Percentiles rank a stretch among this genome's conserved stretches.
These are phyloP conservation scores for Hericium erinaceus DNA, from an alignment of 768 basidiomycete genomes.

Conservation along the genomic window DNA sequence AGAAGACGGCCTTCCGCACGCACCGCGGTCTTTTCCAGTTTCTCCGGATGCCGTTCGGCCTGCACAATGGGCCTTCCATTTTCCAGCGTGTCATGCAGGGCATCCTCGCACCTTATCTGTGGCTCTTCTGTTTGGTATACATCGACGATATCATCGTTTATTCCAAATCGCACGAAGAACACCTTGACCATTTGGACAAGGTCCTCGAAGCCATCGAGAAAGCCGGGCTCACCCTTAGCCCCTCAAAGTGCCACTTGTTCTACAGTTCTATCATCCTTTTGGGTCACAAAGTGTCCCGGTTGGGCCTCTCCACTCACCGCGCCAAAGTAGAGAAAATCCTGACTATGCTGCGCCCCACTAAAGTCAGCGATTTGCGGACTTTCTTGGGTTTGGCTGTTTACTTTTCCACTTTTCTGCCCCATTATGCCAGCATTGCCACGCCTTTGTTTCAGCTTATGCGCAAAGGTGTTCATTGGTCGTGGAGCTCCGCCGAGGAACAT, in stretches of 20 bases:
- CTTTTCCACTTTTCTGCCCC: conserved; percentile 28
- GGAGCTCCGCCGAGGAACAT: conserved; percentile 10
- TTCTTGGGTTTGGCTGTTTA: conserved; percentile 31
- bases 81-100: conserved; percentile 34
- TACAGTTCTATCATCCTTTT: conserved; percentile 19
- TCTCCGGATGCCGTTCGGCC: conserved; percentile 29
- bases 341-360: conserved; percentile 13
- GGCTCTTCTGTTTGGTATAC: conserved; percentile 2
- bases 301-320: conserved; percentile 21
- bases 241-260: conserved; percentile 19
- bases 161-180: conserved; percentile 4
- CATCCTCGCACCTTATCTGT: conserved; percentile 3
- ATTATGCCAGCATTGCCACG: conserved; percentile 24
- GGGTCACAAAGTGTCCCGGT: too few relatives aligned
- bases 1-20: too few relatives aligned
- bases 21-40: conserved; percentile 21
- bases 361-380: conserved; percentile 14
- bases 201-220: conserved; percentile 21
- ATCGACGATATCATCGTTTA: conserved; percentile 12
- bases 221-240: conserved; percentile 17
- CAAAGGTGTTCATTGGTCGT: conserved; percentile 12
- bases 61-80: conserved; percentile 23
- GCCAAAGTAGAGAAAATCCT: conserved; percentile 29
- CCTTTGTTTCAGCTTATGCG: conserved; percentile 27
- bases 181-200: conserved; percentile 19